These are phyloP conservation scores for Pseudocercospora cruenta DNA, from an alignment of 2,329 filamentous ascomycete species.

Conservation along the genomic window DNA sequence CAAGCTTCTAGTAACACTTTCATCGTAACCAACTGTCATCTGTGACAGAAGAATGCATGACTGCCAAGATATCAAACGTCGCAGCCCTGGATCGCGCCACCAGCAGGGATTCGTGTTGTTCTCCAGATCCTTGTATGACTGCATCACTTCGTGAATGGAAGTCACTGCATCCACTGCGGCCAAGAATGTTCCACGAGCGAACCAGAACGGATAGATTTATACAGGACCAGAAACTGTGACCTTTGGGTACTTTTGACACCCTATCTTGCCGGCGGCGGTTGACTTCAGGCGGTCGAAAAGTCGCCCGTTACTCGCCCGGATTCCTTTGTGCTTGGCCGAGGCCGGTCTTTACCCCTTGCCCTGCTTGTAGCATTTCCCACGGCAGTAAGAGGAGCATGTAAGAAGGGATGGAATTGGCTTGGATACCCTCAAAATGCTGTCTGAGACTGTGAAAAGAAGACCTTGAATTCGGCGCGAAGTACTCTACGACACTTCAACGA, in stretches of 20 bases:
- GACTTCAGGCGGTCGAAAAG: background rate
- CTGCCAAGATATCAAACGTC: constrained; percentile 14
- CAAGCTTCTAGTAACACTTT: constrained; percentile 10
- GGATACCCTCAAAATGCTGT: background rate
- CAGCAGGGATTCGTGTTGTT: constrained; percentile 28
- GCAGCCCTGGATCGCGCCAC: constrained; percentile 27
- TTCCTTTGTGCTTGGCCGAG: too few relatives aligned
- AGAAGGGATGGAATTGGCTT: background rate
- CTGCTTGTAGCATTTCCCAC: too few relatives aligned
- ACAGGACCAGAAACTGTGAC: background rate
- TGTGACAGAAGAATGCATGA: constrained; percentile 14
- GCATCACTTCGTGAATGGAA: background rate
- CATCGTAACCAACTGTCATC: constrained; percentile 16
- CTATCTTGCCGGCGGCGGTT: constrained; percentile 9
- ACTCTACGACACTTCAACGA: background rate
- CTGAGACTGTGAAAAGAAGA: too few relatives aligned
- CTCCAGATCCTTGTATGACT: constrained; percentile 21
- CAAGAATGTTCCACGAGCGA: background rate
- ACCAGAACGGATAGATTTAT: constrained; percentile 1
- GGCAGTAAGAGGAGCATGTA: background rate
- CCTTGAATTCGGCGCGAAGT: background rate
- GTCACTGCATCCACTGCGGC: background rate
- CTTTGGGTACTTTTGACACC: background rate
- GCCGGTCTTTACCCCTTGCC: too few relatives aligned
- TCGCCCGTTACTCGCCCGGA: constrained; percentile 1